phyloP scores from a whole-genome alignment of 2,329 filamentous ascomycete genomes.

The Paraphaeosphaeria minitans region DNA sequence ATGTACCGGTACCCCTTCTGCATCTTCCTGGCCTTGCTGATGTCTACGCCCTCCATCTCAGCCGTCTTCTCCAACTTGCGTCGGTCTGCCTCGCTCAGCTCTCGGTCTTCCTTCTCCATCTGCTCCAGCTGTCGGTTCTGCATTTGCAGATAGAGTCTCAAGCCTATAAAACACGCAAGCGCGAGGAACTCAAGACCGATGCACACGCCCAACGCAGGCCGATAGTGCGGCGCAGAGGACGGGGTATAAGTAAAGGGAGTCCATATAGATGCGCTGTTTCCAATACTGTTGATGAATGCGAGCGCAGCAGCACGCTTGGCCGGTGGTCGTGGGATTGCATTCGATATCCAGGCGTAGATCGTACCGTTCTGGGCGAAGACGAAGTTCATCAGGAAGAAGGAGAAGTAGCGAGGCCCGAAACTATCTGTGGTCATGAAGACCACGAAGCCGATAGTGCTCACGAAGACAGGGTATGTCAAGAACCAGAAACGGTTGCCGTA shows the following conservation, averaged over 20 bases:
- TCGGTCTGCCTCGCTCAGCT: conserved; percentile 56
- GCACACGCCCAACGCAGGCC: conserved; percentile 27
- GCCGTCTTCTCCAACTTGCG: conserved; percentile 60
- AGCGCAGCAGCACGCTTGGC: conserved; percentile 61
- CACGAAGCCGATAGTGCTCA: conserved; percentile 58
- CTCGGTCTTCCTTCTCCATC: conserved; percentile 55
- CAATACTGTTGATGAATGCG: conserved; percentile 61
- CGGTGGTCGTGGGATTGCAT: conserved; percentile 57
- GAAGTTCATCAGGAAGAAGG: conserved; percentile 61
- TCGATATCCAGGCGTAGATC: conserved; percentile 62
- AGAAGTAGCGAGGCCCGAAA: conserved; percentile 62
- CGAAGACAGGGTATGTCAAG: conserved; percentile 52
- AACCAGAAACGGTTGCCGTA: conserved; percentile 51
- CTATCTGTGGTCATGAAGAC: conserved; percentile 59
- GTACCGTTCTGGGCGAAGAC: conserved; percentile 62
- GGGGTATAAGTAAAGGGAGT: conserved; percentile 49
- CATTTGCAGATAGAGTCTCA: conserved; percentile 30
- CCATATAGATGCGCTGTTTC: conserved; percentile 59
- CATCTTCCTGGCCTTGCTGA: conserved; percentile 55
- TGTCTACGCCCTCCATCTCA: conserved; percentile 57
- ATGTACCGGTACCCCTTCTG: conserved; percentile 61
- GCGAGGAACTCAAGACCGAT: conserved; percentile 27
- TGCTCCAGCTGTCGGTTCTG: conserved; percentile 59
- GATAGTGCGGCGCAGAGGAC: conserved; percentile 23
- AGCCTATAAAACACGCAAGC: conserved; percentile 19